Percentiles rank a stretch among this genome's conserved stretches.
Evolutionary conservation across 2,329 filamentous ascomycete genomes (phyloP).

Genomic region (Lecanicillium sp.): DNA sequence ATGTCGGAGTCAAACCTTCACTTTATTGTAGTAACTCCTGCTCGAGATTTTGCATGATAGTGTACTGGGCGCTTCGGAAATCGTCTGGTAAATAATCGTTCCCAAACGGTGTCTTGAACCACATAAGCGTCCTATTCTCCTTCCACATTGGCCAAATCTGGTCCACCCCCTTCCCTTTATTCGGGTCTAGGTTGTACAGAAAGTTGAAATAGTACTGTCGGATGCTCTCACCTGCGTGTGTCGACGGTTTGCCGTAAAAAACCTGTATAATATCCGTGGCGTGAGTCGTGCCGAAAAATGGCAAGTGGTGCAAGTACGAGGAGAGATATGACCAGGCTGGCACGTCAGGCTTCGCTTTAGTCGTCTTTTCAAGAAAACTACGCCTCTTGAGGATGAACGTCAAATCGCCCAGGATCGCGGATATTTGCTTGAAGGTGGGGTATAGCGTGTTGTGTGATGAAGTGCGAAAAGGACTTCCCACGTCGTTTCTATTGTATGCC

Average conservation of each 20-base stretch:
- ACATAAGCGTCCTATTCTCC: neutral
- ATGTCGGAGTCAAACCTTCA: too few relatives aligned
- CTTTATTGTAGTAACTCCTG: too few relatives aligned
- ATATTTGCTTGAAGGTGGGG: neutral
- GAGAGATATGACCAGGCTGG: slow-evolving; percentile 1
- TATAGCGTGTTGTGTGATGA: neutral
- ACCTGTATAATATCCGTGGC: neutral
- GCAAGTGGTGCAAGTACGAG: neutral
- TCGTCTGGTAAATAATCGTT: neutral
- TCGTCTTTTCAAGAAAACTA: neutral
- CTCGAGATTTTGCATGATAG: too few relatives aligned
- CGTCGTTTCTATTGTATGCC: neutral
- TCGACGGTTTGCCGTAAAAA: neutral
- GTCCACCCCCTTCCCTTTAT: neutral
- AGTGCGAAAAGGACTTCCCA: neutral
- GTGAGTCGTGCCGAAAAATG: neutral
- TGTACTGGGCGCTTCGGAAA: neutral
- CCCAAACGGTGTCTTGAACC: neutral
- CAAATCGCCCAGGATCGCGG: neutral
- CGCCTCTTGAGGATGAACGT: neutral
- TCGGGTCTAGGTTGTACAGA: neutral
- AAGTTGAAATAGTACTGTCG: neutral
- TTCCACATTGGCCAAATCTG: neutral
- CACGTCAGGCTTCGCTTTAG: neutral
- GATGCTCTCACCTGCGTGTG: neutral